Base-by-base conservation (phyloP, 805 yeast genomes). In the Ogataea sp. region DNA sequence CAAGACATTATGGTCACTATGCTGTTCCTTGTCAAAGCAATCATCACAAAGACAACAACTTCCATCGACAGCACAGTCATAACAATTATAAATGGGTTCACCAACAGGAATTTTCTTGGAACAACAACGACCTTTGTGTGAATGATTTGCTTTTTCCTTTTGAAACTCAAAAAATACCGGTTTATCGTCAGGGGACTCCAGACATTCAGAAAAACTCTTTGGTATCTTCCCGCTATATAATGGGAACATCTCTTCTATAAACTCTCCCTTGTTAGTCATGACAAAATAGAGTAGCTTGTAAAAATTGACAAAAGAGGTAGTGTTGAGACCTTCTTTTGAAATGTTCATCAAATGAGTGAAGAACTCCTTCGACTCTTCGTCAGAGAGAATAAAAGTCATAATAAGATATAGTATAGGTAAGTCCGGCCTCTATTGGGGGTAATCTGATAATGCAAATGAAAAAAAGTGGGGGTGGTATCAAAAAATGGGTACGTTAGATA, bases 11-110 rank as follows among this genome's bases (percentile, higher is more conserved):
- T 84, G 95, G 38, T 70, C 78, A 13, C 59, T 53, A 55, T 84
- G 95, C 49, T 82, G 86, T 4, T 70, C 71, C 39, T 72, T 70
- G 54, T 81, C 80, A 61, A 82, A 84, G 55, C 95, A 84, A 47
- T 76, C 62, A 11, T 70, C 73, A 59, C 95, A 84, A 21, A 84
- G 55, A 26, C 85, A 88, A 65, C 94, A 84, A 0, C 89, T 80
- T 8, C 76, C 78, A 58, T 84, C 95, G 43, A 71, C 73, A 0
- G 84, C 86, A 65, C 95, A 84, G 42, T 83, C 85, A 26, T 66
- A 66, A 52, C 95, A 84, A 40, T 86, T 65, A 53, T 80, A 84
- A 17, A 82, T 80, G 1, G 81, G 77, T 43, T 80, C 84, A 20
- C 82, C 82, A 3, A 57, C 50, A 30, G 67, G 69, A 47, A 84